Evolutionary conservation across 2,329 filamentous ascomycete species (phyloP).

Genomic region (Aspergillus puulaauensis): DNA sequence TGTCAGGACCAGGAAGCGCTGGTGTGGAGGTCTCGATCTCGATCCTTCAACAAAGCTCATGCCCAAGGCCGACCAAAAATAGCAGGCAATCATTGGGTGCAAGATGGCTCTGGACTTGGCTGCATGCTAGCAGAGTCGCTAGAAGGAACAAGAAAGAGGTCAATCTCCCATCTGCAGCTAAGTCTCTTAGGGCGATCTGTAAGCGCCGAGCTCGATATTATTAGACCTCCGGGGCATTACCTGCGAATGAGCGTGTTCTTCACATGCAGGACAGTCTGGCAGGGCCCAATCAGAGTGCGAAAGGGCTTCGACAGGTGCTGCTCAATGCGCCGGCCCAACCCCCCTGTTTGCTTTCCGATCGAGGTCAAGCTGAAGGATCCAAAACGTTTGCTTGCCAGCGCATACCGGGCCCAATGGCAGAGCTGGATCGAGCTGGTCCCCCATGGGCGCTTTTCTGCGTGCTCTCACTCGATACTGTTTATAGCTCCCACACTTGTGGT

Average conservation of each 20-base stretch:
- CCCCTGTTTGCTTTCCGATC: background rate
- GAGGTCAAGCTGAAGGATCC: background rate
- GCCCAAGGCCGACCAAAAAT: constrained; percentile 7
- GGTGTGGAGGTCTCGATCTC: constrained; percentile 3
- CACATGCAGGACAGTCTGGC: background rate
- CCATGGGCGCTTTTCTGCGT: constrained; percentile 8
- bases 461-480: constrained; percentile 10
- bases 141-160: too few species aligned
- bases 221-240: constrained; percentile 7
- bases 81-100: background rate
- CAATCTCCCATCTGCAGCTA: background rate
- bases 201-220: constrained; percentile 12
- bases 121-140: background rate
- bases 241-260: constrained; percentile 5
- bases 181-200: constrained; percentile 9
- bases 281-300: background rate
- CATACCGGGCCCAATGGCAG: constrained; percentile 11
- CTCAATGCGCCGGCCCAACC: background rate
- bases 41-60: background rate
- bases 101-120: background rate
- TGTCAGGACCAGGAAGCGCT: background rate
- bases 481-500: constrained; percentile 10
- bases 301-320: background rate
- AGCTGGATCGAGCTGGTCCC: constrained; percentile 2
- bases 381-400: constrained; percentile 8